Base-by-base conservation (phyloP, 2,329 filamentous ascomycete species). In the Macrophomina tecta region DNA sequence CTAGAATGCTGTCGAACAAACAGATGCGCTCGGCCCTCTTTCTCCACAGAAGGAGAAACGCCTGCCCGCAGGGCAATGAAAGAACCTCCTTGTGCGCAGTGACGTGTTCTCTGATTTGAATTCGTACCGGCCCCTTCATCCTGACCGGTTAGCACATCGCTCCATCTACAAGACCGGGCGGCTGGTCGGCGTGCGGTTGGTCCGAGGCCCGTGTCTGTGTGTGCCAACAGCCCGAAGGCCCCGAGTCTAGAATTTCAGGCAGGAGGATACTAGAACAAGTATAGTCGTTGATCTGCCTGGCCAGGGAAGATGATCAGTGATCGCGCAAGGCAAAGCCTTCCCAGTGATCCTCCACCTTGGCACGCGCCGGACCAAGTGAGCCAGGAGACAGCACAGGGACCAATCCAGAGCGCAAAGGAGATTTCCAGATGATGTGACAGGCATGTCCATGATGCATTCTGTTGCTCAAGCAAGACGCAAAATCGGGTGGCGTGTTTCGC, bases 1-100 rank as follows among this genome's bases (percentile, higher is more conserved):
- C 8, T 38, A 28, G 56, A 48, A 61, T 42, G 7, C 42, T 62
- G 45, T 62, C 58, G 45, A 60, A 60, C 56, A 34, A 45, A n/a
- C 58, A 62, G 18, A 36, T 62, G 18, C 32, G 42, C 42, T 49
- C 58, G 58, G 42, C 30, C 58, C 58, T 28, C 28, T 49, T 62
- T 48, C 58, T 62, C 58, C 45, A 28, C 58, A 62, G 18, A 62
- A 40, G 32, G 36, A 62, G 16, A 9, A 49, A 38, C 6, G 42
- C 42, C 30, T 38, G 18, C 4, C 42, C n/a, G 56, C 18, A 38
- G 58, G 58, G 58, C 58, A 62, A 14, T 16, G 42, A 62, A 49
- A 30, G 48, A 30, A 36, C 12, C n/a, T 23, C 2, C 23, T 23
- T 30, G 36, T 40, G 18, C 42, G 30, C 40, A 7, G 30, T 34